phyloP scores from a whole-genome alignment of 805 yeast species.

The Hanseniaspora lachancei region DNA sequence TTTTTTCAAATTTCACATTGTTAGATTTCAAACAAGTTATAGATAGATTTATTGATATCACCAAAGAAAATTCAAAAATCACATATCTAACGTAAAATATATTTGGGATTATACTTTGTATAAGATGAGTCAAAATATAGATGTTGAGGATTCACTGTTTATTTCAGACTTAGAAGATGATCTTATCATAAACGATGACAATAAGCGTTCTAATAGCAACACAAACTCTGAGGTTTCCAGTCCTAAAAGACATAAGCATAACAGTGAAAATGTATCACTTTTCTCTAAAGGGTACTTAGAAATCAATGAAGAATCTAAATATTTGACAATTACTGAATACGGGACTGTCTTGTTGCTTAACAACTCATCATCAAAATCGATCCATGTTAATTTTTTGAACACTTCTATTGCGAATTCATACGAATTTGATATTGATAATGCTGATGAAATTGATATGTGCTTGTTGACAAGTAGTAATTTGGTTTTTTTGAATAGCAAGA shows the following conservation, averaged over 20 bases:
- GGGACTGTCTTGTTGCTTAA: background rate
- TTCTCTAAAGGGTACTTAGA: background rate
- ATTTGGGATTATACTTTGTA: too few species aligned
- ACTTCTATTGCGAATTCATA: slow-evolving; percentile 1
- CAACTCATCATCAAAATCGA: background rate
- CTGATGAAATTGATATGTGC: background rate
- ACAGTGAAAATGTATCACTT: background rate
- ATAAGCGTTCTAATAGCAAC: background rate
- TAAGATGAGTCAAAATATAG: background rate
- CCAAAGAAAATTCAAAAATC: background rate
- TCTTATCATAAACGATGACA: background rate
- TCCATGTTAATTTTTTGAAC: slow-evolving; percentile 4
- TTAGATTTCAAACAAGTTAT: background rate
- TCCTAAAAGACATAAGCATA: background rate
- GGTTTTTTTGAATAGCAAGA: background rate
- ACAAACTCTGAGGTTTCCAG: background rate
- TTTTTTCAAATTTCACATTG: too few species aligned
- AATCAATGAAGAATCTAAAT: background rate
- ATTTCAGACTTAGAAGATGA: slow-evolving; percentile 10
- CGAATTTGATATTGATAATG: background rate
- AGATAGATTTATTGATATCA: background rate
- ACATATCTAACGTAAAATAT: background rate
- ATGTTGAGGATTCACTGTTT: slow-evolving; percentile 11
- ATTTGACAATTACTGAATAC: slow-evolving; percentile 1
- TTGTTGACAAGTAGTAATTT: background rate